Evolutionary conservation across 1,284 basidiomycete genomes (phyloP).

Genomic region (Macrocystidia cucumis): DNA sequence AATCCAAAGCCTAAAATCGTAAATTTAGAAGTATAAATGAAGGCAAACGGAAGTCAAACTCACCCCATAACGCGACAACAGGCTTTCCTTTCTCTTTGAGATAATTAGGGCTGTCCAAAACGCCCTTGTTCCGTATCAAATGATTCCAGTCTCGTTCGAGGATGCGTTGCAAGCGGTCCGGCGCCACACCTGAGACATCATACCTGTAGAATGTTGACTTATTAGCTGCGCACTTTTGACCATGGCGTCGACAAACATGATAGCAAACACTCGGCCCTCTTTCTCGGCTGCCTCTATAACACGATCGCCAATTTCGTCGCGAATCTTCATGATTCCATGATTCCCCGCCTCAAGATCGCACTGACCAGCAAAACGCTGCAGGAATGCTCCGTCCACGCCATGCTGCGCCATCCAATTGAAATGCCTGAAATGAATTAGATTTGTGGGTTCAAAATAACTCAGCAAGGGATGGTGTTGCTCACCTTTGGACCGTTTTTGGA

Average conservation of each 20-base stretch:
- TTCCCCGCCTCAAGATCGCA: constrained; percentile 50
- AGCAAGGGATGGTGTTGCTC: constrained; percentile 4
- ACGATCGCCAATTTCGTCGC: constrained; percentile 65
- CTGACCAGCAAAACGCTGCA: constrained; percentile 66
- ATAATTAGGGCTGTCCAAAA: constrained; percentile 66
- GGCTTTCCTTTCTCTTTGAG: constrained; percentile 57
- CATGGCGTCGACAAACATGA: constrained; percentile 73
- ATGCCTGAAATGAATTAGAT: constrained; percentile 33
- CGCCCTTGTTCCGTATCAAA: constrained; percentile 47
- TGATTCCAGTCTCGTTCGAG: constrained; percentile 65
- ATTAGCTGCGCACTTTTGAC: no score
- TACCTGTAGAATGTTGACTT: constrained; percentile 49
- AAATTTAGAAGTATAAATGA: constrained; percentile 1
- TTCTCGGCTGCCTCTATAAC: constrained; percentile 68
- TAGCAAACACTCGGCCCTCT: constrained; percentile 69
- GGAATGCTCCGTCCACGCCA: constrained; percentile 67
- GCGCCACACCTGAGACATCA: constrained; percentile 60
- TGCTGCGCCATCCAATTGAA: constrained; percentile 79
- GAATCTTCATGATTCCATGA: constrained; percentile 44
- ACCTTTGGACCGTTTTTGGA: constrained; percentile 59
- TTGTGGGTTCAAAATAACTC: neutral
- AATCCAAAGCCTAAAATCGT: constrained; percentile 51
- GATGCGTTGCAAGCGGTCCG: constrained; percentile 49
- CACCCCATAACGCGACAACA: constrained; percentile 67
- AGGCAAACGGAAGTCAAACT: constrained; percentile 10